Evolutionary conservation across 164 flowering plant species (phyloP).

Genomic region (Macadamia tetraphylla): DNA sequence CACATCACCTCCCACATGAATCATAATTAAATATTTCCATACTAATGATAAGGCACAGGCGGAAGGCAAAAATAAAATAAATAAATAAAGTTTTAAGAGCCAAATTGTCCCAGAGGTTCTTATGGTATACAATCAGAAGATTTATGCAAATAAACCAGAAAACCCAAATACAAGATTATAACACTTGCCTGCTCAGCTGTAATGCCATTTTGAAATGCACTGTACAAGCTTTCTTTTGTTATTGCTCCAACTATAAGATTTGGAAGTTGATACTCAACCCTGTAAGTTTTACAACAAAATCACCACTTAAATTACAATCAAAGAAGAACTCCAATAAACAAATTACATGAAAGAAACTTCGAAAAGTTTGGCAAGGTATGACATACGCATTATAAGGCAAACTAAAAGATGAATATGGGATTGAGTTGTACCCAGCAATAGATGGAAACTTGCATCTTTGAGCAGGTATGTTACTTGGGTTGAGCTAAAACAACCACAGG

Average conservation of each 20-base stretch:
- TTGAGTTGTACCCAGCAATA: neutral
- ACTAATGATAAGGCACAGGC: too few relatives aligned
- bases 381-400: neutral
- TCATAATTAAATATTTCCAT: too few relatives aligned
- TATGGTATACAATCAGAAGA: neutral
- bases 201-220: constrained; percentile 91
- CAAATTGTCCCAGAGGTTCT: neutral
- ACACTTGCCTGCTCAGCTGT: constrained; percentile 64
- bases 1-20: too few relatives aligned
- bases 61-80: neutral
- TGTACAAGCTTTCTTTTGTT: constrained; percentile 83
- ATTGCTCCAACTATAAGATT: constrained; percentile 87
- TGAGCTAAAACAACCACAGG: too few relatives aligned
- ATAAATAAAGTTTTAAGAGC: neutral
- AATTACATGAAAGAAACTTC: neutral
- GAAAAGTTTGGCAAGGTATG: neutral
- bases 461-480: too few relatives aligned
- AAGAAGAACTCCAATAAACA: neutral
- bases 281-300: constrained; percentile 27
- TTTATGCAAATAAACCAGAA: neutral
- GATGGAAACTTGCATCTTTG: neutral
- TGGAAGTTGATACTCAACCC: constrained; percentile 94
- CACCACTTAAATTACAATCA: neutral
- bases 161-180: neutral
- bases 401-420: neutral